Conservation (phyloP, 441 rosid species). For the Lepidium campestre region DNA sequence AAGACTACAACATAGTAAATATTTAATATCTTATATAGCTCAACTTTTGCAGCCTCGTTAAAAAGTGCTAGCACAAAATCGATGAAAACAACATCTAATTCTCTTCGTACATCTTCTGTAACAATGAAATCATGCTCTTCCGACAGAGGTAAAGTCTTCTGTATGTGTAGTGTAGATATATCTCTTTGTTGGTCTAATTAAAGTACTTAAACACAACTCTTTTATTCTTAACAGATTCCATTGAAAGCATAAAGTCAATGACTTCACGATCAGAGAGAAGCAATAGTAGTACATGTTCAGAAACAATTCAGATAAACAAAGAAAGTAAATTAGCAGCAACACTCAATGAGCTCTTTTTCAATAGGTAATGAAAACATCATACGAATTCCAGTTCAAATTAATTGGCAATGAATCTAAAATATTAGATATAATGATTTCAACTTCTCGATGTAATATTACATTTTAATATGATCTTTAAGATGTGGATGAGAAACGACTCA, state of each 20-base stretch:
- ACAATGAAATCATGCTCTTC: conserved; percentile 7
- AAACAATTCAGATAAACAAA: not conserved
- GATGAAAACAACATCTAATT: not conserved
- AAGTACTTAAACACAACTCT: not conserved
- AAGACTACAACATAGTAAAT: not conserved
- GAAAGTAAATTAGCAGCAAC: conserved; percentile 1
- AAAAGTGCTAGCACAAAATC: conserved; percentile 20
- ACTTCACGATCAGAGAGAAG: not conserved
- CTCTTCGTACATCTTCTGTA: conserved; percentile 4
- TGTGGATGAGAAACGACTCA: no score
- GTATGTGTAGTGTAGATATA: no score
- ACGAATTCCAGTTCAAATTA: no score
- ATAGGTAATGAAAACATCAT: not conserved
- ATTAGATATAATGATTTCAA: no score
- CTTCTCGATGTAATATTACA: no score
- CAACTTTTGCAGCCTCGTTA: conserved; percentile 8
- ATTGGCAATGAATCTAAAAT: no score
- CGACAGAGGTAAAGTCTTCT: conserved; percentile 6
- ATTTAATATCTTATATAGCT: not conserved
- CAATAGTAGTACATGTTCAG: not conserved
- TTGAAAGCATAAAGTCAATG: not conserved
- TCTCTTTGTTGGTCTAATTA: not conserved
- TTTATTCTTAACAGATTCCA: conserved; percentile 18
- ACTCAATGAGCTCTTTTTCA: conserved; percentile 12
- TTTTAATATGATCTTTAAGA: no score